Base-by-base conservation (phyloP, 805 yeast genomes). In the Candida alai region DNA sequence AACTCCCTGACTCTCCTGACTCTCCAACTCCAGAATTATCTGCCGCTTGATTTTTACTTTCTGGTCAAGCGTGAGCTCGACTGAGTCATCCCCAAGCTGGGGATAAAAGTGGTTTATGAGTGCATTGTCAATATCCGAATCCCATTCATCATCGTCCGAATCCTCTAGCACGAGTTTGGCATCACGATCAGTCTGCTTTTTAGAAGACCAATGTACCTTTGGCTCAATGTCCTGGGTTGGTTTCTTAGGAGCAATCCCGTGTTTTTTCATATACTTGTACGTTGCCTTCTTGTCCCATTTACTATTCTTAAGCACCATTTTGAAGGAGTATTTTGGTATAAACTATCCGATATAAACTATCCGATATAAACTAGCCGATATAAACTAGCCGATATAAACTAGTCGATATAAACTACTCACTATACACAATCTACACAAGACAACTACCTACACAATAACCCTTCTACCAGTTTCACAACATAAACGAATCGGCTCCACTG, bases 201-300 rank as follows among this genome's bases (percentile, higher is more conserved):
- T 65, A 3, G 57, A 45, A 3, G 62, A 42, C 70, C 70, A 65
- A n/a, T 20, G 32, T n/a, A 51, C 44, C 15, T 33, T 33, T 3
- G 49, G 54, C 15, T 44, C 31, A 4, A 34, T 39, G 16, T 32
- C 28, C 27, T 32, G 24, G 33, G 47, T 33, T 7, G 23, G 38
- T 15, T 45, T 39, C 34, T 36, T 39, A 15, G 35, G 39, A 6
- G 34, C 27, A 19, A 63, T 48, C n/a, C 68, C 68, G 45, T 67
- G 73, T 41, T 67, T 67, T 40, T 52, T 56, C 52, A 62, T 50
- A 37, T 61, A 66, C 40, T 50, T 48, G 40, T 47, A 37, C 43
- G 61, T 67, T 30, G 72, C 70, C 49, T 61, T 63, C 39, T 58
- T 58, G 45, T 66, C 72, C 67, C 70, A 66, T 49, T 65, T 66